These are phyloP conservation scores for Paraphaeosphaeria minitans DNA, from an alignment of 2,329 filamentous ascomycete species.

Conservation along the genomic window DNA sequence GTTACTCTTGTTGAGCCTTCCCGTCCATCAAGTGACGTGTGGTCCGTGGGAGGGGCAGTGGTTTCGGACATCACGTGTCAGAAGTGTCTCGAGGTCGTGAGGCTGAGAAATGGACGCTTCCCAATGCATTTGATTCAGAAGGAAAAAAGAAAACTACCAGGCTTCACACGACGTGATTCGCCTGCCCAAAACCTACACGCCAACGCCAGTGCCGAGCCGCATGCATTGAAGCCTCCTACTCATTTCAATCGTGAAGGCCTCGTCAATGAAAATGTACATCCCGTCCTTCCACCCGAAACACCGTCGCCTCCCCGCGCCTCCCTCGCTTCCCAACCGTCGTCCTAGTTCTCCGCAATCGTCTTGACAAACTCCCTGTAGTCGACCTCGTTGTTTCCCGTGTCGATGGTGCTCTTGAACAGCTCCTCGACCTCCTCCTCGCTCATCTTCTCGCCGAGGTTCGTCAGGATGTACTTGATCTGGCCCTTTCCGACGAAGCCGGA, in stretches of 20 bases:
- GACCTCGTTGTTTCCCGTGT: slow-evolving; percentile 94
- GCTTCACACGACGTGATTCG: slow-evolving; percentile 11
- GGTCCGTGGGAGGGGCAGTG: too few relatives aligned
- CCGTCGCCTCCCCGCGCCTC: too few relatives aligned
- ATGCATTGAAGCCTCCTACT: slow-evolving; percentile 28
- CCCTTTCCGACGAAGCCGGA: slow-evolving; percentile 97
- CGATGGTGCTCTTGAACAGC: slow-evolving; percentile 89
- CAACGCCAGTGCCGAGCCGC: slow-evolving; percentile 35
- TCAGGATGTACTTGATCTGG: slow-evolving; percentile 96
- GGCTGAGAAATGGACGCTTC: too few relatives aligned
- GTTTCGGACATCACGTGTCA: background rate
- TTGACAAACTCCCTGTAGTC: slow-evolving; percentile 74
- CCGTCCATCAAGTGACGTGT: too few relatives aligned
- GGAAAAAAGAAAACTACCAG: background rate
- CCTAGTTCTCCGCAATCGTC: slow-evolving; percentile 48
- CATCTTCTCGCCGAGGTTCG: slow-evolving; percentile 99
- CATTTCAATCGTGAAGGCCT: slow-evolving; percentile 24
- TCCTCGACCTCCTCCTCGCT: slow-evolving; percentile 98
- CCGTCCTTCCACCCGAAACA: background rate
- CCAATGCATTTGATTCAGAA: slow-evolving; percentile 5
- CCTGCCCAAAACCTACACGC: slow-evolving; percentile 3
- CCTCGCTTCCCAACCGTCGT: background rate
- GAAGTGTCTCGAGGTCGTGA: background rate
- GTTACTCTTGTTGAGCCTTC: background rate
- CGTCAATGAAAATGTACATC: background rate